These are phyloP conservation scores for Coemansia sp. DNA, from an alignment of 192 early-diverging fungal species.

Conservation along the genomic window DNA sequence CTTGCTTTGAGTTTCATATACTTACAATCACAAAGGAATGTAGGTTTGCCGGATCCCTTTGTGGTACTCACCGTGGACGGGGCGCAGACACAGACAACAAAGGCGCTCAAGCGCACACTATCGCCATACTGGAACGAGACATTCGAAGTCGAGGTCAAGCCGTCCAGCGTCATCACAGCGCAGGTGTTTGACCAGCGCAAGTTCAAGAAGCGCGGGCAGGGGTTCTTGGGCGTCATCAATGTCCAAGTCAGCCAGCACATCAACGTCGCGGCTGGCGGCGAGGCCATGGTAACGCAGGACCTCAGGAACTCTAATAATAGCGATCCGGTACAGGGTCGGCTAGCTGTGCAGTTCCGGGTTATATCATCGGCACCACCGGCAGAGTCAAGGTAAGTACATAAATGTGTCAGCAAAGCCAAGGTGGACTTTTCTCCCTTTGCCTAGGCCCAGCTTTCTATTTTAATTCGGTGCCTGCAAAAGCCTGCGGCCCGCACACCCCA, in stretches of 20 bases:
- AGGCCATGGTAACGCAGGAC: slow-evolving; percentile 71
- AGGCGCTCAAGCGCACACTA: slow-evolving; percentile 81
- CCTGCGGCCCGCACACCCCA: background rate
- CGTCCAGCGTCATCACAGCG: slow-evolving; percentile 76
- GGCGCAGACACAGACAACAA: slow-evolving; percentile 92
- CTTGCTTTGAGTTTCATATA: background rate
- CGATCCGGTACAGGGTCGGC: slow-evolving; percentile 84
- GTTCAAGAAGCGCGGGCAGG: slow-evolving; percentile 90
- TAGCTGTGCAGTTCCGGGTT: slow-evolving; percentile 54
- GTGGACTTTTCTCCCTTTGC: background rate
- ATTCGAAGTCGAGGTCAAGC: slow-evolving; percentile 49
- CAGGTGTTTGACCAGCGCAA: slow-evolving; percentile 99
- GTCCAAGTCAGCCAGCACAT: slow-evolving; percentile 81
- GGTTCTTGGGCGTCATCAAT: slow-evolving; percentile 91
- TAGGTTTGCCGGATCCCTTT: slow-evolving; percentile 91
- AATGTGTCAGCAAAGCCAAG: slow-evolving; percentile 6
- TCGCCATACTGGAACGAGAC: slow-evolving; percentile 98
- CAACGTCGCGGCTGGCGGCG: slow-evolving; percentile 73
- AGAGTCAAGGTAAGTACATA: slow-evolving; percentile 66
- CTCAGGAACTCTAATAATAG: slow-evolving; percentile 82
- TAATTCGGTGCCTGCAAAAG: background rate
- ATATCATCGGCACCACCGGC: background rate
- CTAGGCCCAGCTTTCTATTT: background rate
- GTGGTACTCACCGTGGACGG: slow-evolving; percentile 94
- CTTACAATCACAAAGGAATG: slow-evolving; percentile 4